A percentile compares a stretch with the other conserved stretches of the same genome.
phyloP scores from a whole-genome alignment of 805 yeast species.

The Candida rishiriensis region DNA sequence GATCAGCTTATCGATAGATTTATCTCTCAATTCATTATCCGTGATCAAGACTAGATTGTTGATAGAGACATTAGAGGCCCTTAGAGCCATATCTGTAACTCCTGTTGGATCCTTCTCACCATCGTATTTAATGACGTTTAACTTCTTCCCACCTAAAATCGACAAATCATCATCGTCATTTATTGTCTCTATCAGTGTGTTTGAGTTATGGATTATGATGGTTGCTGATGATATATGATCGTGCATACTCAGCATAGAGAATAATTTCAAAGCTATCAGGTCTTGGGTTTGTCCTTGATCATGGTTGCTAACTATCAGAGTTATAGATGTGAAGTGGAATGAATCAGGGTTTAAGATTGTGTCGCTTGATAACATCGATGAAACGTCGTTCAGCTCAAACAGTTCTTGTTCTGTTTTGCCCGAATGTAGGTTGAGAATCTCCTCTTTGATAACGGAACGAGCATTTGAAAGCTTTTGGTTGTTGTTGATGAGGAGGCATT shows the following conservation, averaged over 20 bases:
- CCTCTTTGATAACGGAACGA: no score
- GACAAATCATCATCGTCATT: conserved; percentile 4
- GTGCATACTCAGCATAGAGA: conserved; percentile 20
- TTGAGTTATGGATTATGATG: conserved; percentile 8
- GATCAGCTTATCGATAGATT: conserved; percentile 15
- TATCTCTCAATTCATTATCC: conserved; percentile 5
- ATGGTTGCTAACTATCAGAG: conserved; percentile 15
- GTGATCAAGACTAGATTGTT: conserved; percentile 23
- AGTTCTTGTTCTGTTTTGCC: background rate
- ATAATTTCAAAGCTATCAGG: conserved; percentile 21
- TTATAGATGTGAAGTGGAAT: conserved; percentile 21
- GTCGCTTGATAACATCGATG: conserved; percentile 19
- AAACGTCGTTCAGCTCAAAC: conserved; percentile 3
- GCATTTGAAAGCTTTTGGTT: conserved; percentile 13
- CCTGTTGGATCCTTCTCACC: background rate
- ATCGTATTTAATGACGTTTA: conserved; percentile 1
- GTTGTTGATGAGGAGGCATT: conserved; percentile 26
- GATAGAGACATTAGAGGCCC: conserved; percentile 7
- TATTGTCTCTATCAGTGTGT: conserved; percentile 7
- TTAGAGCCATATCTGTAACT: background rate
- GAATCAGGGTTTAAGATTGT: conserved; percentile 26
- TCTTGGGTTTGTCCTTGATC: conserved; percentile 13
- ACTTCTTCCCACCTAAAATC: conserved; percentile 7
- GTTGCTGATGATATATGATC: conserved; percentile 10
- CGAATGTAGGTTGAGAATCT: background rate